Percentiles rank a stretch among this genome's conserved stretches.
These are phyloP conservation scores for Zygosaccharomyces sapae DNA, from an alignment of 1,139 yeast species.

Conservation along the genomic window DNA sequence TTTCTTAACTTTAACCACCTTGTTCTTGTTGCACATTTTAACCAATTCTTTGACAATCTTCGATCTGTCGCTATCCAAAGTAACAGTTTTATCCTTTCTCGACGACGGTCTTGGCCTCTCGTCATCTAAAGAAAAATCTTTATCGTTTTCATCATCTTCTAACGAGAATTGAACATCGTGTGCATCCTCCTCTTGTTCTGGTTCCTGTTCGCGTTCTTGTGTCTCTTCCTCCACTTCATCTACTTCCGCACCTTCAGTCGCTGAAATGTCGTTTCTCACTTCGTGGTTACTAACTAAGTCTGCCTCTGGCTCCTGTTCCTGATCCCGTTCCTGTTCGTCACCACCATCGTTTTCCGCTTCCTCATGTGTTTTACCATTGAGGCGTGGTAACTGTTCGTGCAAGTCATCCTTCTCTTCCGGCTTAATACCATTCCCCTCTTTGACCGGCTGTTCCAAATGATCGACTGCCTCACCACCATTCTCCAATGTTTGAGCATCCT, in stretches of 20 bases:
- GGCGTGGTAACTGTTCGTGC: no score
- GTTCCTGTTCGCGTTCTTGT: no score
- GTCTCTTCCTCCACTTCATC: slow-evolving; percentile 15
- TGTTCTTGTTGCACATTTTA: slow-evolving; percentile 32
- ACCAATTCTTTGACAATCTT: slow-evolving; percentile 31
- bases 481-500: not conserved
- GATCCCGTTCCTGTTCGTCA: slow-evolving; percentile 13
- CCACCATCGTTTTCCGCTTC: no score
- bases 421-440: slow-evolving; percentile 6
- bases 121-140: slow-evolving; percentile 27
- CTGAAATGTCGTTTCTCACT: slow-evolving; percentile 2
- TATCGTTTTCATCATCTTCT: slow-evolving; percentile 31
- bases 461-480: no score
- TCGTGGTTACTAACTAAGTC: slow-evolving; percentile 5
- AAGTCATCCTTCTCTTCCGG: no score
- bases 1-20: slow-evolving; percentile 31
- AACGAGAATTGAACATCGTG: slow-evolving; percentile 12
- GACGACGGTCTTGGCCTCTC: slow-evolving; percentile 17
- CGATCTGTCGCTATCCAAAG: slow-evolving; percentile 29
- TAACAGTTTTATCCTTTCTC: slow-evolving; percentile 22
- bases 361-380: no score
- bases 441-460: slow-evolving; percentile 8
- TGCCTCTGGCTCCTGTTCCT: slow-evolving; percentile 13
- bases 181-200: slow-evolving; percentile 9
- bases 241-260: slow-evolving; percentile 10